A percentile compares a stretch with the other conserved stretches of the same genome.
Evolutionary conservation across 1,139 yeast species (phyloP).

Genomic region (Pichia sp.): DNA sequence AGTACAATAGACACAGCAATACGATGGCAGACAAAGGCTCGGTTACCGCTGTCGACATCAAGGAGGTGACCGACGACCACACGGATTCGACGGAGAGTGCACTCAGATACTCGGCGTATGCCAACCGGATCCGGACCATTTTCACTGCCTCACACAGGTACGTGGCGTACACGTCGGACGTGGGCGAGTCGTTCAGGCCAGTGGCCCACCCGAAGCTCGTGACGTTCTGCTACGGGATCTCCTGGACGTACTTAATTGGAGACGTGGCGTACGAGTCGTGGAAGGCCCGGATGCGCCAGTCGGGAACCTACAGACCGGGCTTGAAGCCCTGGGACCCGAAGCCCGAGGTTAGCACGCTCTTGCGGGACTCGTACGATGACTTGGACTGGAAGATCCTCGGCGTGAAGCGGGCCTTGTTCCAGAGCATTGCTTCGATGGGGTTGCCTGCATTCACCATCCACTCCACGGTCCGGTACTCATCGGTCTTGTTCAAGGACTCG

Average conservation of each 20-base stretch:
- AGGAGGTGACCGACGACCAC: background rate
- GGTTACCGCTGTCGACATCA: background rate
- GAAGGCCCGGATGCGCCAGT: conserved; percentile 65
- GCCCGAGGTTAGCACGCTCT: conserved; percentile 41
- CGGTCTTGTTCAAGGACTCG: conserved; percentile 11
- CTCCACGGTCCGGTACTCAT: conserved; percentile 59
- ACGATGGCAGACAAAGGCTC: background rate
- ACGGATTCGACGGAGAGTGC: conserved; percentile 24
- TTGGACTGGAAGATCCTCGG: conserved; percentile 64
- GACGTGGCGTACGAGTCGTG: conserved; percentile 75
- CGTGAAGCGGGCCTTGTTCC: conserved; percentile 71
- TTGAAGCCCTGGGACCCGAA: conserved; percentile 64
- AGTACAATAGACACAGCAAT: background rate
- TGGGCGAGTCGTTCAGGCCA: conserved; percentile 87
- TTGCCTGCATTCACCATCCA: conserved; percentile 85
- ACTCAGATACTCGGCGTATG: conserved; percentile 78
- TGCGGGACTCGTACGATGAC: conserved; percentile 38
- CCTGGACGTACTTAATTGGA: conserved; percentile 76
- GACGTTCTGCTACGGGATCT: conserved; percentile 62
- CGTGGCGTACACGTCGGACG: conserved; percentile 83
- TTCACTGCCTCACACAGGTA: conserved; percentile 74
- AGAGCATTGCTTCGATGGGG: conserved; percentile 80
- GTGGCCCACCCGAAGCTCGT: conserved; percentile 71
- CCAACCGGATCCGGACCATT: conserved; percentile 67
- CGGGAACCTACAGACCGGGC: conserved; percentile 61